phyloP scores from a whole-genome alignment of 148 eudicot genomes.

The Silene latifolia region DNA sequence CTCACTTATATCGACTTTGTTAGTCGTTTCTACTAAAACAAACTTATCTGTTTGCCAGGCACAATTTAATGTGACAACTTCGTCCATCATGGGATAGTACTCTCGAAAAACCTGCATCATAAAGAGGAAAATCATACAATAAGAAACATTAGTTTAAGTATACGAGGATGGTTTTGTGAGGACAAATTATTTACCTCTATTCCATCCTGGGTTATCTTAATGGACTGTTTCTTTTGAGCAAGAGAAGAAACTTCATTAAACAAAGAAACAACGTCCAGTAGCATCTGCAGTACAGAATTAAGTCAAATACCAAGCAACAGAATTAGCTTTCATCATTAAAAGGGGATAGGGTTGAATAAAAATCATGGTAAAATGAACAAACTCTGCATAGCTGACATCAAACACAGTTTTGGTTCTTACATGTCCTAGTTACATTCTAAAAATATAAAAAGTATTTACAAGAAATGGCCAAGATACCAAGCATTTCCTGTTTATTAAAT shows the following conservation, averaged over 20 bases:
- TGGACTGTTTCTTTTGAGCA: conserved; percentile 71
- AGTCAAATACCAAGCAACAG: not conserved
- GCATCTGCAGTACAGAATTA: conserved; percentile 43
- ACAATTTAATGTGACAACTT: conserved; percentile 46
- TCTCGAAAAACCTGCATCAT: conserved; percentile 76
- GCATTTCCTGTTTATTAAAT: not conserved
- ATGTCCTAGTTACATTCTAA: not conserved
- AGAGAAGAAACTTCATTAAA: conserved; percentile 63
- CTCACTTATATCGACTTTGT: conserved; percentile 25
- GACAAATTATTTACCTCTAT: conserved; percentile 48
- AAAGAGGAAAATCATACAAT: not conserved
- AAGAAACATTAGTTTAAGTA: not conserved
- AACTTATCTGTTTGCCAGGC: conserved; percentile 76
- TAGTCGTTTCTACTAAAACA: conserved; percentile 48
- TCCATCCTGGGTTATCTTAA: conserved; percentile 75
- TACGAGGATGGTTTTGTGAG: conserved; percentile 1
- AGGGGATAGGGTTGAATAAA: not conserved
- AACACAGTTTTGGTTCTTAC: not conserved
- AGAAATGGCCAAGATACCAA: not conserved
- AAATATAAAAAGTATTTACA: not conserved
- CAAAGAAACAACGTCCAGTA: conserved; percentile 67
- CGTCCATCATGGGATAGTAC: conserved; percentile 67
- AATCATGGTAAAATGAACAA: not conserved
- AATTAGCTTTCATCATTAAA: not conserved
- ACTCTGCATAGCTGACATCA: conserved; percentile 2